These are phyloP conservation scores for Sinapis alba DNA, from an alignment of 441 rosid genomes.

Conservation along the genomic window DNA sequence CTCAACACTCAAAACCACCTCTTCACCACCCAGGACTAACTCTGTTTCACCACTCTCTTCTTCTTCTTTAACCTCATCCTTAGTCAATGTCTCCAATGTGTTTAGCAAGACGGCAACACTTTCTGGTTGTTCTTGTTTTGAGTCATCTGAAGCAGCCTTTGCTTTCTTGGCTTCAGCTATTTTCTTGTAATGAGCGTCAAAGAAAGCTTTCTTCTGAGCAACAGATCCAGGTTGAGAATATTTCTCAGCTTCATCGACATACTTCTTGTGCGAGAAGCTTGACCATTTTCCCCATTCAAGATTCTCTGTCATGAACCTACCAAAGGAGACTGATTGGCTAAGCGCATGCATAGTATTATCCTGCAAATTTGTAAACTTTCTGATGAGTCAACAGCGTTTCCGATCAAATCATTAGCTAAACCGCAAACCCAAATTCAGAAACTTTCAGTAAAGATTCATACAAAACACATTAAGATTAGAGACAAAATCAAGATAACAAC, in stretches of 20 bases:
- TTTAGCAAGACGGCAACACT: conserved; percentile 25
- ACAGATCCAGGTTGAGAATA: conserved; percentile 70
- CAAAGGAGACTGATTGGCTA: conserved; percentile 61
- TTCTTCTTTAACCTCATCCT: conserved; percentile 25
- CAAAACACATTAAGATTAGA: neutral
- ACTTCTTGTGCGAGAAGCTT: conserved; percentile 58
- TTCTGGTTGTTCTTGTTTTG: conserved; percentile 15
- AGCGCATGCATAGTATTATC: conserved; percentile 53
- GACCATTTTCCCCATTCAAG: conserved; percentile 83
- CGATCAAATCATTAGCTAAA: neutral
- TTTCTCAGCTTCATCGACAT: conserved; percentile 76
- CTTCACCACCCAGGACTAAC: conserved; percentile 3
- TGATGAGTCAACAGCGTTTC: neutral
- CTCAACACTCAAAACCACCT: conserved; percentile 14
- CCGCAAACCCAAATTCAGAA: neutral
- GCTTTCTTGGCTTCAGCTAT: conserved; percentile 62
- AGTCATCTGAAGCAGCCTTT: conserved; percentile 25
- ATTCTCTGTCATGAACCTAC: conserved; percentile 62
- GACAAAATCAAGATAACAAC: neutral
- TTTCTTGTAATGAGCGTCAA: conserved; percentile 68
- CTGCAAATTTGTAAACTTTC: conserved; percentile 34
- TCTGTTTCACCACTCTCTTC: conserved; percentile 10
- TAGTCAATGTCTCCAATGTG: conserved; percentile 39
- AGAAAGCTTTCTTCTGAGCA: conserved; percentile 80
- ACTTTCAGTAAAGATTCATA: neutral